Base-by-base conservation (phyloP, 2,329 filamentous ascomycete species). In the Aspergillus candidus region DNA sequence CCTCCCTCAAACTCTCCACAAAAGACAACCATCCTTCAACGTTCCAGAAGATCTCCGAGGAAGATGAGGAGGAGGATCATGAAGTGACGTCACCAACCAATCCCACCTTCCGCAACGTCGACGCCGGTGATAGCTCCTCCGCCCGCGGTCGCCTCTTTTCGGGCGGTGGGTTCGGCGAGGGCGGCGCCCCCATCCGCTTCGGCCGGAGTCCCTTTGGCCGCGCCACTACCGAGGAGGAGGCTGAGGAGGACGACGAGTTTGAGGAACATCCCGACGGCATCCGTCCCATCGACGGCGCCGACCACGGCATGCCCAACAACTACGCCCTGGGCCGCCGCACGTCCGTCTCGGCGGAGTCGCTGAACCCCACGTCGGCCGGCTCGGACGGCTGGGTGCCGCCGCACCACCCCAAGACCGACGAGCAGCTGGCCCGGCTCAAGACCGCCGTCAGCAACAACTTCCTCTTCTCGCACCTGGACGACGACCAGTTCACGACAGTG, bases 301-400 rank as follows among this genome's bases (percentile, higher is more conserved):
- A 57, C 32, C 58, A 64, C 38, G 65, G 65, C 11, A 61, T 95
- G 62, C 93, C 93, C 44, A 85, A 80, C 56, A 90, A 97, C 66
- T 97, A 96, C 72, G 94, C 94, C 67, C 84, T 95, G 69, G 86
- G 82, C 57, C 86, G 93, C 52, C 87, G 93, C 58, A 96, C 90
- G 32, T 97, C 93, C 3, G 93, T 98, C 41, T 97, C 93, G 33
- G 93, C 93, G 40, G 93, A 98, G 70, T 96, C 91, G 2, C 77
- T 97, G 60, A 94, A 95, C 67, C 93, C 93, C 13, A 86, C 83
- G 38, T 83, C 86, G 29, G 84, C 89, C 48, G 80, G 81, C 45
- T 84, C 88, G 58, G 88, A 93, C 65, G 93, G 88, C 68, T 98
- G 91, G 90, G 79, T 83, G 27, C 88, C 93, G 7, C 93, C 93